Base-by-base conservation (phyloP, 1,284 basidiomycete genomes). In the Neotropicomus parvogracilis region DNA sequence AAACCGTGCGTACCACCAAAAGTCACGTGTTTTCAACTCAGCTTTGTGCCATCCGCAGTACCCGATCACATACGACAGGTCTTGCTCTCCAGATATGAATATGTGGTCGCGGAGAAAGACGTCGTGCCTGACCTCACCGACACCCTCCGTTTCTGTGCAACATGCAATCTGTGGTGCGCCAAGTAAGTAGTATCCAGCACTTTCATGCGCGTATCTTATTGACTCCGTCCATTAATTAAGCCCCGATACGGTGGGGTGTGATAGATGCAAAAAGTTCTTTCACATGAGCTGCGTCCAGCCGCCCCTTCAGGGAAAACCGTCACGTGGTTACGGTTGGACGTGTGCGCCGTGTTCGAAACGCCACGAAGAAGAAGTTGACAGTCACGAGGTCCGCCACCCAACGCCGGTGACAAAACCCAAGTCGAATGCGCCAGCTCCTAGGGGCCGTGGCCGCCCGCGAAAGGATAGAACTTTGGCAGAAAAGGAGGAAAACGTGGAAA, bases 311-410 rank as follows among this genome's bases (percentile, higher is more conserved):
- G 88, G 88, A 4, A 98, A 98, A 68, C 97, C 95, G 2, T 91
- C 94, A 16, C 85, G 94, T 55, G 97, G 97, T 20, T 98, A 97
- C 70, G 93, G 91, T 28, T 99, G 95, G 95, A 93, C 92, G 4
- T 99, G 97, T 60, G 91, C 91, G 0, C 88, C 91, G 1, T 98
- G 95, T 67, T 91, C 93, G 3, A 80, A 83, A 42, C 79, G 83
- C 59, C 88, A 95, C 62, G 92, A 92, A 59, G 88, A 93, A 60
- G 86, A 91, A 61, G 90, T 95, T 27, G 88, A 91, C 57, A 79
- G 79, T 49, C 82, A 83, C 56, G 80, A 82, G 24, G 73, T 78
- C 46, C 79, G 81, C 27, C 80, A 79, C 58, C 63, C 65, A 19
- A 77, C 76, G 12, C 77, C 81, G 11, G 45, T 60, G 14, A 60